Evolutionary conservation across 2,329 filamentous ascomycete genomes (phyloP).

Genomic region (Chlorencoelia australis): DNA sequence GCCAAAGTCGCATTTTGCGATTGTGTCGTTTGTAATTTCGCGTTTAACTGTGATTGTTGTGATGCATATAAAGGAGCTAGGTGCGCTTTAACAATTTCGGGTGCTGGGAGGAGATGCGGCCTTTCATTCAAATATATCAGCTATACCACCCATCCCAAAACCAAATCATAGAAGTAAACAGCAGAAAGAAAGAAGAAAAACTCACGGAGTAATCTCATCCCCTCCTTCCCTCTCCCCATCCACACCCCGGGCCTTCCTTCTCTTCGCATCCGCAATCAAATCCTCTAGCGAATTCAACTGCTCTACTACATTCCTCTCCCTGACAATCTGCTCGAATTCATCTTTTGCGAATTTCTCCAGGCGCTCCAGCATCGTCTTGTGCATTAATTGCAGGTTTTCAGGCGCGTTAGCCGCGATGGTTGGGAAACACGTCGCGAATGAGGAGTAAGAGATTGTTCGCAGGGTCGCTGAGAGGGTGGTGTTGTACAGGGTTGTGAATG

Average conservation of each 20-base stretch:
- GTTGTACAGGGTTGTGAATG: conserved; percentile 44
- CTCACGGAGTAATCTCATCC: conserved; percentile 1
- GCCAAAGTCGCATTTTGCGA: conserved; percentile 45
- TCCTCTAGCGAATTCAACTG: conserved; percentile 50
- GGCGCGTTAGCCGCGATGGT: conserved; percentile 44
- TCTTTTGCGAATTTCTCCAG: conserved; percentile 44
- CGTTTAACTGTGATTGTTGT: conserved; percentile 47
- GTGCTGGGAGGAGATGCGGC: conserved; percentile 46
- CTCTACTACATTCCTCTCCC: conserved; percentile 41
- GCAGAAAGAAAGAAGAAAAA: background rate
- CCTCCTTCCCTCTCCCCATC: conserved; percentile 2
- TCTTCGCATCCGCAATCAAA: conserved; percentile 41
- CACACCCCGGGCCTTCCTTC: conserved; percentile 10
- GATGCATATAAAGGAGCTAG: conserved; percentile 40
- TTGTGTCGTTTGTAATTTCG: conserved; percentile 45
- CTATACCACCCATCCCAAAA: background rate
- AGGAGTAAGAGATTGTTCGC: conserved; percentile 43
- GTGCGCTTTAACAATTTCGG: conserved; percentile 43
- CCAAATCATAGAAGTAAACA: background rate
- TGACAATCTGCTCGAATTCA: conserved; percentile 48
- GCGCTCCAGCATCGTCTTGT: conserved; percentile 47
- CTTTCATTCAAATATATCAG: conserved; percentile 21
- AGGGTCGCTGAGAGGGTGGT: conserved; percentile 44
- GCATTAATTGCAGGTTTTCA: conserved; percentile 42
- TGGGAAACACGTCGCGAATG: conserved; percentile 52